Evolutionary conservation across 2,329 filamentous ascomycete species (phyloP).

Genomic region (Uncinocarpus reesii): DNA sequence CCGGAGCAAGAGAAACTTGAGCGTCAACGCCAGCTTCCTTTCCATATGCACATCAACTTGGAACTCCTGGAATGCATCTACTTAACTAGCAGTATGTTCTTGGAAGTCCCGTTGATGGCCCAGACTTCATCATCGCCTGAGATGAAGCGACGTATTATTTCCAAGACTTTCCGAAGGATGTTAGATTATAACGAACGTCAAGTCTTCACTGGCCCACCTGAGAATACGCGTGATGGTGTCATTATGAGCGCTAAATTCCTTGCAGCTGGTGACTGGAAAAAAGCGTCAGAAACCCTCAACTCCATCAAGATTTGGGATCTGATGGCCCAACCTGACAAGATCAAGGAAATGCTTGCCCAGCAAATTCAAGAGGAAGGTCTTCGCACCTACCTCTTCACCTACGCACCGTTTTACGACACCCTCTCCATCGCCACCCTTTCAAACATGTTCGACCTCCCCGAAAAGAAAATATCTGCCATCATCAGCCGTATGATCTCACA

Average conservation of each 20-base stretch:
- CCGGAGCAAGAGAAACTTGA: constrained; percentile 96
- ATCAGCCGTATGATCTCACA: constrained; percentile 99
- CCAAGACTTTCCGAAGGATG: constrained; percentile 98
- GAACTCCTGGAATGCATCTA: constrained; percentile 97
- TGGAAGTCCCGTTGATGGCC: constrained; percentile 93
- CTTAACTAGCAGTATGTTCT: constrained; percentile 96
- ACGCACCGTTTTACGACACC: constrained; percentile 98
- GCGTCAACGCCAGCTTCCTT: constrained; percentile 92
- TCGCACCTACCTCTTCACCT: constrained; percentile 97
- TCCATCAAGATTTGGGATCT: constrained; percentile 99
- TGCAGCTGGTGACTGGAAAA: constrained; percentile 97
- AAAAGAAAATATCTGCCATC: constrained; percentile 84
- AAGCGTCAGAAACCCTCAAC: constrained; percentile 84
- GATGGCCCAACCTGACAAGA: constrained; percentile 82
- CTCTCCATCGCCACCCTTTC: constrained; percentile 76
- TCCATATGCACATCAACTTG: constrained; percentile 99
- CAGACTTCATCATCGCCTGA: constrained; percentile 95
- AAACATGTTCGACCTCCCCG: constrained; percentile 87
- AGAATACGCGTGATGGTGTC: constrained; percentile 97
- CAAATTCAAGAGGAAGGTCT: constrained; percentile 99
- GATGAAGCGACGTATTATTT: constrained; percentile 93
- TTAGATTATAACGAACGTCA: constrained; percentile 98
- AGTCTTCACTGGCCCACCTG: constrained; percentile 94
- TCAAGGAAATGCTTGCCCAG: constrained; percentile 93
- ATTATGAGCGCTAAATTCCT: constrained; percentile 98